Base-by-base conservation (phyloP, 768 basidiomycete species). In the Panaeolus cyanescens region DNA sequence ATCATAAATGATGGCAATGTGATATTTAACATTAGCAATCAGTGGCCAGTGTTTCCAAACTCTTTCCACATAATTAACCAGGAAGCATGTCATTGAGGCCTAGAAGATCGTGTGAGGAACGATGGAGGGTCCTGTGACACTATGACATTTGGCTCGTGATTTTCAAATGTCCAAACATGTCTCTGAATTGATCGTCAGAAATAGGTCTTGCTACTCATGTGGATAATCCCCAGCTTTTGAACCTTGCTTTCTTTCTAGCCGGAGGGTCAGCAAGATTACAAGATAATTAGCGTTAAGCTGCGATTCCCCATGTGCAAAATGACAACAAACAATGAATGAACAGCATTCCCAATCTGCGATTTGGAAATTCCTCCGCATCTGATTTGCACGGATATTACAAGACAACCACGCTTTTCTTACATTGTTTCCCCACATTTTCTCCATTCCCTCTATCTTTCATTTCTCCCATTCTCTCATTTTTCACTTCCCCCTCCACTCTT, bases 341-440 rank as follows among this genome's bases (percentile, higher is more conserved):
- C 37, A 42, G 1, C 39, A 42, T 28, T 50, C 7, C 6, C 13
- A 34, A 7, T 34, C 33, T 34, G 33, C 22, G 33, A 34, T 7
- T 34, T 34, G 6, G 25, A 50, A 50, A 50, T 50, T 50, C 45
- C 45, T 28, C 45, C 22, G 22, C 22, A 50, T 28, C 45, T 50
- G 45, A 50, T 50, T 50, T 50, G 25, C 25, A 50, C 45, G 45
- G 45, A 50, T 28, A 50, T 50, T 50, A 42, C 39, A 42, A 42
- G 39, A 42, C 39, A 42, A 42, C 19, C n/a, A 42, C 4, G 1
- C 39, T 20, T 42, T 7, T 4, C 1, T 42, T 50, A 12, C 45
- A 50, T 50, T 50, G 22, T 50, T 28, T 50, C 45, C 45, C 45
- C 45, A 30, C 45, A 50, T 28, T 28, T 28, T 17, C 40, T 20